Conservation (phyloP, 2,329 filamentous ascomycete genomes). For the Fusarium pseudoanthophilum region DNA sequence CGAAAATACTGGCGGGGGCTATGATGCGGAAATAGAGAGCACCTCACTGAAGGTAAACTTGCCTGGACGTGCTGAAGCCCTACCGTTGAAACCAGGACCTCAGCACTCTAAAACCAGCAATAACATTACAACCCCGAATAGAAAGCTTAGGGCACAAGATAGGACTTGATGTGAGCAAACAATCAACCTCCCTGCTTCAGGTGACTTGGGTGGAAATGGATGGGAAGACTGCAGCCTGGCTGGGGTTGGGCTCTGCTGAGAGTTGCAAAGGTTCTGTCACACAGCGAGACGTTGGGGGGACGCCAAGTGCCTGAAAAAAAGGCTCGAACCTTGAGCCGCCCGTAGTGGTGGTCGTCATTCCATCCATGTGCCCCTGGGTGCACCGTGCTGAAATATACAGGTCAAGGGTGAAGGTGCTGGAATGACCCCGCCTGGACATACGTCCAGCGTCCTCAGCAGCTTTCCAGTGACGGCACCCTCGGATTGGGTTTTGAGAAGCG, state of each 20-base stretch:
- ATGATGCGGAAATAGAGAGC: neutral
- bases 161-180: neutral
- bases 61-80: conserved; percentile 3
- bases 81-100: neutral
- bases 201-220: neutral
- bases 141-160: neutral
- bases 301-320: conserved; percentile 36
- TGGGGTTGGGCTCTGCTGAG: conserved; percentile 10
- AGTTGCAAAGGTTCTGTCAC: conserved; percentile 28
- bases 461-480: conserved; percentile 22
- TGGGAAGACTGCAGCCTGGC: neutral
- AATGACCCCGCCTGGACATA: conserved; percentile 43
- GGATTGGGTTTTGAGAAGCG: conserved; percentile 39
- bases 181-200: neutral
- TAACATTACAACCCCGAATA: neutral
- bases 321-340: conserved; percentile 14
- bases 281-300: conserved; percentile 26
- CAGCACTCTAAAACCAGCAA: neutral
- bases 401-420: conserved; percentile 44
- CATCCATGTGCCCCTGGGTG: conserved; percentile 27
- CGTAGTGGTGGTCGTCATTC: conserved; percentile 33
- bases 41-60: neutral
- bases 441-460: conserved; percentile 28
- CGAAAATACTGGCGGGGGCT: neutral
- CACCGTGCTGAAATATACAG: conserved; percentile 46